phyloP scores from a whole-genome alignment of 1,284 basidiomycete species.

The Ceratobasidium sp. region DNA sequence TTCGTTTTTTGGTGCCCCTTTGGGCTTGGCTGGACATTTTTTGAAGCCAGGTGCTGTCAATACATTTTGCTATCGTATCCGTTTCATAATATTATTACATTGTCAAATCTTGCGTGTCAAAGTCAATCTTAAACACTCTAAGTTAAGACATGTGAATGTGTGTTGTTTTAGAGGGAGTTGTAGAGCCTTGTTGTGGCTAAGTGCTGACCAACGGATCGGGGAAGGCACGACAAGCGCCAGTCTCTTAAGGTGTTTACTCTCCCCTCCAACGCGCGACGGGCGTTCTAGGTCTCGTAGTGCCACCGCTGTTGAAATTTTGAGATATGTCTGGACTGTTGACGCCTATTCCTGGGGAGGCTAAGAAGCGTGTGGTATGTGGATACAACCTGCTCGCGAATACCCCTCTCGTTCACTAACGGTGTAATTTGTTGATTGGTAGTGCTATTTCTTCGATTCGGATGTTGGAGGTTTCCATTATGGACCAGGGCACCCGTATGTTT shows the following conservation, averaged over 20 bases:
- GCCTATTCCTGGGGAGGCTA: slow-evolving; percentile 80
- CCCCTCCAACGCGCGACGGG: neutral
- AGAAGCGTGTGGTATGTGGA: slow-evolving; percentile 85
- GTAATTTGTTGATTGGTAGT: slow-evolving; percentile 65
- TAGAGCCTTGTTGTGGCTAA: neutral
- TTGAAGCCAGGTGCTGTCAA: slow-evolving; percentile 4
- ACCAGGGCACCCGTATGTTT: slow-evolving; percentile 83
- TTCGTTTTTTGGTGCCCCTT: slow-evolving; percentile 15
- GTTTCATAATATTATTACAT: slow-evolving; percentile 21
- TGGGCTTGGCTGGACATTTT: slow-evolving; percentile 21
- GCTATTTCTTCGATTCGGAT: slow-evolving; percentile 98
- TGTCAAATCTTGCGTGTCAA: neutral
- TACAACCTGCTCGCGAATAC: neutral
- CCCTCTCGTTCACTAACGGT: slow-evolving; percentile 31
- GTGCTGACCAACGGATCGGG: slow-evolving; percentile 1
- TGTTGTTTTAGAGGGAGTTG: slow-evolving; percentile 7
- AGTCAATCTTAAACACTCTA: neutral
- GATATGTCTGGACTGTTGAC: slow-evolving; percentile 59
- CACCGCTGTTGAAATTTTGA: neutral
- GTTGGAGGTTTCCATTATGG: slow-evolving; percentile 99
- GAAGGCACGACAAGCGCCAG: too few relatives aligned
- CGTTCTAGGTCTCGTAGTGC: neutral
- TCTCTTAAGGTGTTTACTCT: neutral
- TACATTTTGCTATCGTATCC: slow-evolving; percentile 6
- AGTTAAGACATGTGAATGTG: neutral